Evolutionary conservation across 352 stramenopile species (phyloP).

Genomic region (Pythium grandisporangium): DNA sequence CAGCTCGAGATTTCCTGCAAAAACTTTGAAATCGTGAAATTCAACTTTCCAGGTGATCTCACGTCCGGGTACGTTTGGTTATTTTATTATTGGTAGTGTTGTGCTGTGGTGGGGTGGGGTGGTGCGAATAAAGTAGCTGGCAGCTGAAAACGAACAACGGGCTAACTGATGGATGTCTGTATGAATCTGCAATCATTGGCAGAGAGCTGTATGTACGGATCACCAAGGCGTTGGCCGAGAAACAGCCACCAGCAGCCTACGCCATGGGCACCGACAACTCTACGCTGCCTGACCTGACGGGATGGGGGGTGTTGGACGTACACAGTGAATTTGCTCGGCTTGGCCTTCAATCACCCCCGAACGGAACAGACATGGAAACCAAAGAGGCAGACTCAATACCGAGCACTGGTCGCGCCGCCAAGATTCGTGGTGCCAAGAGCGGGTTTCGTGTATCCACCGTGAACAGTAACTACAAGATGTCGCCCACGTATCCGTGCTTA

Average conservation of each 20-base stretch:
- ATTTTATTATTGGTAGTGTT: not conserved
- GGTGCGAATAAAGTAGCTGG: not conserved
- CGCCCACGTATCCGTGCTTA: constrained; percentile 61
- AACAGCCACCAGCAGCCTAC: constrained; percentile 44
- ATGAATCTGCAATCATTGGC: not conserved
- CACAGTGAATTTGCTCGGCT: constrained; percentile 51
- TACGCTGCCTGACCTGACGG: constrained; percentile 27
- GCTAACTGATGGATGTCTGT: not conserved
- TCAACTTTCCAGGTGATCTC: constrained; percentile 58
- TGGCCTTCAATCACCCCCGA: constrained; percentile 31
- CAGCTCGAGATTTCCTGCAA: constrained; percentile 81
- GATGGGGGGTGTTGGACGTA: constrained; percentile 49
- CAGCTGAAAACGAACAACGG: too few relatives aligned
- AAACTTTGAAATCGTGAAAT: constrained; percentile 78
- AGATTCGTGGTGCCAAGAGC: constrained; percentile 19
- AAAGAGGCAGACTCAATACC: too few relatives aligned
- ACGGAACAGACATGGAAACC: too few relatives aligned
- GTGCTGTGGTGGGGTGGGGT: not conserved
- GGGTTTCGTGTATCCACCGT: constrained; percentile 59
- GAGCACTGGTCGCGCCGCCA: too few relatives aligned
- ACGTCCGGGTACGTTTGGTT: constrained; percentile 31
- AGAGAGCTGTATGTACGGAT: constrained; percentile 64
- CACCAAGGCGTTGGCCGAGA: constrained; percentile 40
- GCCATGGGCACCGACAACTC: constrained; percentile 22
- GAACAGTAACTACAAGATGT: constrained; percentile 78